Evolutionary conservation across 2,329 filamentous ascomycete species (phyloP).

Genomic region (Botrytis deweyae): DNA sequence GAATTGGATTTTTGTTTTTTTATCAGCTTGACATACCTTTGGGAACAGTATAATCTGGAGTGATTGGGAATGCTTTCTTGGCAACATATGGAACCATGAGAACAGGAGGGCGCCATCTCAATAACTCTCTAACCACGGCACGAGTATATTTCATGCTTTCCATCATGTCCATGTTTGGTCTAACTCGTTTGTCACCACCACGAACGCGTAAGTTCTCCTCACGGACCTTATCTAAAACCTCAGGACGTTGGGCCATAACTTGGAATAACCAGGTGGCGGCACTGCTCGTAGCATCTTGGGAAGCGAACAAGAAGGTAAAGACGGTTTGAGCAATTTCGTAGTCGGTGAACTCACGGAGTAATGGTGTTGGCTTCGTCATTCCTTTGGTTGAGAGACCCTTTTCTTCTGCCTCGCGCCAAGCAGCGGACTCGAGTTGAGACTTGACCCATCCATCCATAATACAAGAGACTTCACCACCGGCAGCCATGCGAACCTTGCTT

Average conservation of each 20-base stretch:
- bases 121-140: constrained; percentile 84
- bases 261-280: constrained; percentile 96
- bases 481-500: constrained; percentile 87
- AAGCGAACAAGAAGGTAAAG: constrained; percentile 96
- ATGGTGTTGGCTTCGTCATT: constrained; percentile 75
- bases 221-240: constrained; percentile 83
- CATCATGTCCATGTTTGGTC: constrained; percentile 78
- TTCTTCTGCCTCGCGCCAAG: constrained; percentile 75
- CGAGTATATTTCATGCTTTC: constrained; percentile 89
- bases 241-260: constrained; percentile 88
- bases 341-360: constrained; percentile 85
- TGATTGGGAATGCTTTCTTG: constrained; percentile 94
- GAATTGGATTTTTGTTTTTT: constrained; percentile 21
- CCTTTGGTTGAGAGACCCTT: constrained; percentile 67
- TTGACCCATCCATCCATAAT: constrained; percentile 96
- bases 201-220: constrained; percentile 83
- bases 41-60: constrained; percentile 81
- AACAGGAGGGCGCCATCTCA: constrained; percentile 93
- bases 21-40: constrained; percentile 59
- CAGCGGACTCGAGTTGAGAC: constrained; percentile 80
- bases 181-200: constrained; percentile 68
- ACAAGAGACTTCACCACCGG: constrained; percentile 81
- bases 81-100: constrained; percentile 94
- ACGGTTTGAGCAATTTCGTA: constrained; percentile 90
- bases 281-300: constrained; percentile 93